phyloP scores from a whole-genome alignment of 345 rosid genomes.

The Citrus sp. region DNA sequence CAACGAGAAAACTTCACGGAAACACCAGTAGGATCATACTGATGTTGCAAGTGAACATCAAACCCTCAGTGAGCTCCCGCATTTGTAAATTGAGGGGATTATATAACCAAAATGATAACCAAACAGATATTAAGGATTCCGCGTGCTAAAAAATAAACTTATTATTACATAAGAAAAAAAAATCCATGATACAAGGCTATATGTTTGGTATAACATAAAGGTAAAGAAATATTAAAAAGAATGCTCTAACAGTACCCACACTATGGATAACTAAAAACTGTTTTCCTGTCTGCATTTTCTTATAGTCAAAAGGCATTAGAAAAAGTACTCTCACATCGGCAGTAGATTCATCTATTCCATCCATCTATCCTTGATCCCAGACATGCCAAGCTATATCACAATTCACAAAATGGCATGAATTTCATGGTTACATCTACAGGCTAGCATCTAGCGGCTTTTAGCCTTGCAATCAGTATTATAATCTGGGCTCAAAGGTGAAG shows the following conservation, averaged over 20 bases:
- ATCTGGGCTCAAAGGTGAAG: neutral
- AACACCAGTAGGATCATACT: neutral
- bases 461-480: constrained; percentile 4
- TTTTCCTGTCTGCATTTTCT: constrained; percentile 8
- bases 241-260: constrained; percentile 34
- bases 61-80: neutral
- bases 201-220: constrained; percentile 17
- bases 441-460: neutral
- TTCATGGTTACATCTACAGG: constrained; percentile 22
- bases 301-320: constrained; percentile 16
- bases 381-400: constrained; percentile 9
- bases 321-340: constrained; percentile 16
- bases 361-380: constrained; percentile 9
- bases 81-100: neutral
- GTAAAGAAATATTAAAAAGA: constrained; percentile 31
- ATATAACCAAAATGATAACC: neutral
- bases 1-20: neutral
- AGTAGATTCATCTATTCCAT: neutral
- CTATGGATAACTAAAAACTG: constrained; percentile 27
- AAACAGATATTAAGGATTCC: neutral
- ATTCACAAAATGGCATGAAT: constrained; percentile 7
- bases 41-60: neutral
- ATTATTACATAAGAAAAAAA: constrained; percentile 6
- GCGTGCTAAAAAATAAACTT: constrained; percentile 5
- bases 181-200: constrained; percentile 23